A percentile compares a stretch with the other conserved stretches of the same genome.
phyloP scores from a whole-genome alignment of 164 flowering plant species.

The Magnolia officinalis region DNA sequence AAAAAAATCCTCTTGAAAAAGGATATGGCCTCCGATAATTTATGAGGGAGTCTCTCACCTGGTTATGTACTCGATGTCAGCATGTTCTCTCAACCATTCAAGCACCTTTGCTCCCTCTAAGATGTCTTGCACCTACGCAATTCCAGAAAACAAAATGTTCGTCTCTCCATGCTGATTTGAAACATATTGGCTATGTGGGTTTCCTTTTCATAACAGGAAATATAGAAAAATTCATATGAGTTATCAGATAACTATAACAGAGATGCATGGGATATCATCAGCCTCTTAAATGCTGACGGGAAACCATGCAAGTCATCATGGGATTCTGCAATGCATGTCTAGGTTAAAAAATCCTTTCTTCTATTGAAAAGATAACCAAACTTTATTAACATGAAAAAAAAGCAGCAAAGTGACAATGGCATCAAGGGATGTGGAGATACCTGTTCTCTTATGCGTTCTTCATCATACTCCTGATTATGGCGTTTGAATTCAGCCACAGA shows the following conservation, averaged over 20 bases:
- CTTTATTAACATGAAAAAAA: too few species aligned
- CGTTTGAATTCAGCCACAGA: slow-evolving; percentile 72
- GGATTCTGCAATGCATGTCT: background rate
- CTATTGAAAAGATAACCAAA: background rate
- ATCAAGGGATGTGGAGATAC: slow-evolving; percentile 15
- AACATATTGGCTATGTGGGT: background rate
- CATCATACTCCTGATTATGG: slow-evolving; percentile 63
- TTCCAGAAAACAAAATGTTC: background rate
- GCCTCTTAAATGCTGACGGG: background rate
- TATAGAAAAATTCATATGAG: too few species aligned
- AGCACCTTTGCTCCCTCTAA: slow-evolving; percentile 93
- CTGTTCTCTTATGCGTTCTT: slow-evolving; percentile 40
- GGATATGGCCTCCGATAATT: background rate
- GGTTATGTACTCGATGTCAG: slow-evolving; percentile 62
- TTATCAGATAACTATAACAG: background rate
- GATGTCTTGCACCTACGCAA: slow-evolving; percentile 72
- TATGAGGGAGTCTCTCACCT: slow-evolving; percentile 22
- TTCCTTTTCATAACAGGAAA: background rate
- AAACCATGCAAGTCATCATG: background rate
- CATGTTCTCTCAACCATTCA: slow-evolving; percentile 84
- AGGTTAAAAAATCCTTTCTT: background rate
- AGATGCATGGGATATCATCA: background rate
- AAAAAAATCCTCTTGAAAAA: background rate
- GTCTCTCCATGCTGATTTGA: background rate
- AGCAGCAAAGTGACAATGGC: background rate